Percentiles rank a stretch among this genome's conserved stretches.
phyloP scores from a whole-genome alignment of 176 grass and related monocot species.

The Aegilops longissima region DNA sequence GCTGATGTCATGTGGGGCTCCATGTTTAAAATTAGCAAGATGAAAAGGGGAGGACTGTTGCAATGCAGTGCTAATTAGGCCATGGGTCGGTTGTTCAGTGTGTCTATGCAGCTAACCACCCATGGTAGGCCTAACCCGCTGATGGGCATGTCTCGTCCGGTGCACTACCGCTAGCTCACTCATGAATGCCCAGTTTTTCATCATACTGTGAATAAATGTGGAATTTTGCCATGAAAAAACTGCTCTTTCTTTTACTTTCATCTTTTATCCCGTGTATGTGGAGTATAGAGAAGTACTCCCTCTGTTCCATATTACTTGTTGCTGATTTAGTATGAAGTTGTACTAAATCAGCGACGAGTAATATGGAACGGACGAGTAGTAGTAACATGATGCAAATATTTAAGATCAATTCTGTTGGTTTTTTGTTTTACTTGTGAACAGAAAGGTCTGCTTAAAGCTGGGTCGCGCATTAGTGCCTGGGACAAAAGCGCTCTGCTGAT shows the following conservation, averaged over 20 bases:
- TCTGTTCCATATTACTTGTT: no score
- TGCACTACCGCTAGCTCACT: no score
- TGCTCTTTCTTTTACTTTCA: no score
- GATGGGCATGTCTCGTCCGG: not conserved
- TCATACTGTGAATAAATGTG: no score
- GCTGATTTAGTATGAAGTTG: no score
- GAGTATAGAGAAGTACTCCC: no score
- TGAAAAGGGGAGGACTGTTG: not conserved
- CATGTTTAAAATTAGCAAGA: not conserved
- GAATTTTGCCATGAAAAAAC: no score
- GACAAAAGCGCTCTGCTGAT: conserved; percentile 19
- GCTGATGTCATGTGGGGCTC: not conserved
- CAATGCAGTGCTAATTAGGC: not conserved
- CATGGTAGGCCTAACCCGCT: not conserved
- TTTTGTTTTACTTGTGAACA: not conserved
- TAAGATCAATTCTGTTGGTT: not conserved
- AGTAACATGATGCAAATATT: not conserved
- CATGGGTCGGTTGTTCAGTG: not conserved
- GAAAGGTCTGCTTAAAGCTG: not conserved
- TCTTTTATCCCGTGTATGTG: no score
- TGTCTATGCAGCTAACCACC: not conserved
- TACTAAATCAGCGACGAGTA: no score
- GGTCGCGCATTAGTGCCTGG: not conserved
- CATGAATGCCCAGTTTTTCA: no score
- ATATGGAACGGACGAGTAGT: no score